Conservation (phyloP, 208 protist species). For the Trypanosoma platydactyli region DNA sequence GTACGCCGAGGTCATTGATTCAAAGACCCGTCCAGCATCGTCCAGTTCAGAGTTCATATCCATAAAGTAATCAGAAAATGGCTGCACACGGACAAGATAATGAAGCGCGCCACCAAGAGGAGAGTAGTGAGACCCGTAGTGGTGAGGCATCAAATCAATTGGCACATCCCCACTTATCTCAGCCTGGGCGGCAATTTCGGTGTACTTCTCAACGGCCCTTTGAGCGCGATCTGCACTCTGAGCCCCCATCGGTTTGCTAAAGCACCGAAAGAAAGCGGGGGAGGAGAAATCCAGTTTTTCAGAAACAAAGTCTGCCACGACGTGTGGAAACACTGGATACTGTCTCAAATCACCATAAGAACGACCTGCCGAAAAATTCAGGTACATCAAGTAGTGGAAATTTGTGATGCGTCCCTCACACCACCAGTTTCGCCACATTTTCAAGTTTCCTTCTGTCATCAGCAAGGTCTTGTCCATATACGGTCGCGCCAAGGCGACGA, state of each 20-base stretch:
- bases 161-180: slow-evolving; percentile 1
- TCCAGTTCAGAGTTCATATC: slow-evolving; percentile 39
- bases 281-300: slow-evolving; percentile 52
- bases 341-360: slow-evolving; percentile 81
- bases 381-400: slow-evolving; percentile 85
- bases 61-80: slow-evolving; percentile 80
- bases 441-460: slow-evolving; percentile 31
- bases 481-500: slow-evolving; percentile 15
- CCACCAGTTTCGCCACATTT: slow-evolving; percentile 62
- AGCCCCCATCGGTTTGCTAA: slow-evolving; percentile 91
- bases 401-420: slow-evolving; percentile 77
- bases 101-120: slow-evolving; percentile 80
- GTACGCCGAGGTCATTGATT: slow-evolving; percentile 31
- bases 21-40: slow-evolving; percentile 39
- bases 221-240: slow-evolving; percentile 44
- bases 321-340: slow-evolving; percentile 89
- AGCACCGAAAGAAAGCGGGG: slow-evolving; percentile 57
- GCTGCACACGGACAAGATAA: slow-evolving; percentile 92
- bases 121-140: slow-evolving; percentile 94
- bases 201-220: slow-evolving; percentile 50
- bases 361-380: slow-evolving; percentile 78
- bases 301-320: slow-evolving; percentile 80
- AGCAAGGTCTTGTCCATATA: slow-evolving; percentile 28
- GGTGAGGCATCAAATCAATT: slow-evolving; percentile 53
- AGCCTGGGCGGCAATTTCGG: slow-evolving; percentile 34